A percentile compares a stretch with the other conserved stretches of the same genome.
Evolutionary conservation across 2,329 filamentous ascomycete genomes (phyloP).

Genomic region (Fusarium coffeatum): DNA sequence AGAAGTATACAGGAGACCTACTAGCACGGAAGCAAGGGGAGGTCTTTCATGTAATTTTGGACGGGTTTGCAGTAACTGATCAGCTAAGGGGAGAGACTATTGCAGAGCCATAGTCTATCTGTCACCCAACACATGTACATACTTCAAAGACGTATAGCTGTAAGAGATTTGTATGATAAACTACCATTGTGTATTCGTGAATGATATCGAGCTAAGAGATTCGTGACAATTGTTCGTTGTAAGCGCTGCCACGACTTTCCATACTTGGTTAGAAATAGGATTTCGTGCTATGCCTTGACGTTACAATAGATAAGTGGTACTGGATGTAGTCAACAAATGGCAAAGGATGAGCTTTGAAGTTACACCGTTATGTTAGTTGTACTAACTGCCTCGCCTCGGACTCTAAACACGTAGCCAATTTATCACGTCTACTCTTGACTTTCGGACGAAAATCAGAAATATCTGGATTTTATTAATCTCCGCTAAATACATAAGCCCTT

Average conservation of each 20-base stretch:
- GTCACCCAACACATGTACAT: not conserved
- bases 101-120: not conserved
- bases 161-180: not conserved
- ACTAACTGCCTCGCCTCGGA: not conserved
- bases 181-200: not conserved
- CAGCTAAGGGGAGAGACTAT: not conserved
- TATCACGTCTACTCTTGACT: not conserved
- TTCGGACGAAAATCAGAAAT: not conserved
- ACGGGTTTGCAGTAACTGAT: not conserved
- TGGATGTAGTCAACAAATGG: not conserved
- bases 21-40: not conserved
- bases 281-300: not conserved
- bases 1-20: not conserved
- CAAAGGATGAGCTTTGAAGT: not conserved
- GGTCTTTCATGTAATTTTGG: not conserved
- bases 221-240: not conserved
- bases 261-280: not conserved
- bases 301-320: not conserved
- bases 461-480: conserved; percentile 1
- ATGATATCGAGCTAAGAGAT: too few relatives aligned
- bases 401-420: not conserved
- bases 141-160: conserved; percentile 4
- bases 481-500: conserved; percentile 16
- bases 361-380: not conserved
- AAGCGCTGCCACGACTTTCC: not conserved